Evolutionary conservation across 2,329 filamentous ascomycete genomes (phyloP).

Genomic region (Penicillium nordicum): DNA sequence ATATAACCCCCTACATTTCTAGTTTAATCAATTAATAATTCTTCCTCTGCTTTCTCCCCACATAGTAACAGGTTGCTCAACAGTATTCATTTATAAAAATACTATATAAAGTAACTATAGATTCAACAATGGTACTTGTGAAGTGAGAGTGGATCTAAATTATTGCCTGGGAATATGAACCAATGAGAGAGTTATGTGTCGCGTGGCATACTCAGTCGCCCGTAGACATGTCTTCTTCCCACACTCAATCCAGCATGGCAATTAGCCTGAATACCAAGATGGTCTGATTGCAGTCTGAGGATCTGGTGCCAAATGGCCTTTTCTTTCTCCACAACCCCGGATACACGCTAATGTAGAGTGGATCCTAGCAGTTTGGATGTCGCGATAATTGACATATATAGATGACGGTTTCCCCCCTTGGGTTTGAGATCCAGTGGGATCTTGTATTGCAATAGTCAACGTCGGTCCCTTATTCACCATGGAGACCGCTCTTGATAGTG

Average conservation of each 20-base stretch:
- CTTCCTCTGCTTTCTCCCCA: no score
- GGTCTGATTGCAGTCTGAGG: neutral
- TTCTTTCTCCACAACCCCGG: constrained; percentile 11
- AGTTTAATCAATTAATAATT: no score
- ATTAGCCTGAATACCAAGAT: constrained; percentile 15
- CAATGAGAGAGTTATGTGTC: no score
- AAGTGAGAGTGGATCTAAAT: no score
- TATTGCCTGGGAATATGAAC: no score
- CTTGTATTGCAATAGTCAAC: neutral
- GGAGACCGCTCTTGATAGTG: constrained; percentile 10
- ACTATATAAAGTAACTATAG: no score
- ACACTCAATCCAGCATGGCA: neutral
- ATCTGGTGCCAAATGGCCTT: neutral
- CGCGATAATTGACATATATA: constrained; percentile 7
- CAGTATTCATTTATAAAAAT: no score
- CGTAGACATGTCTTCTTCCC: neutral
- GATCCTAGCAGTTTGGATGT: neutral
- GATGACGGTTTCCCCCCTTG: neutral
- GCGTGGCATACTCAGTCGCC: no score
- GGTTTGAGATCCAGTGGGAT: neutral
- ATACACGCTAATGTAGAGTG: constrained; percentile 5
- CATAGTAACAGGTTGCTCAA: no score
- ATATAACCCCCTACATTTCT: no score
- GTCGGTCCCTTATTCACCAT: neutral
- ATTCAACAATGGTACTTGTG: no score